Conservation (phyloP, 129 eudicot genomes). For the Flaveria ramosissima region DNA sequence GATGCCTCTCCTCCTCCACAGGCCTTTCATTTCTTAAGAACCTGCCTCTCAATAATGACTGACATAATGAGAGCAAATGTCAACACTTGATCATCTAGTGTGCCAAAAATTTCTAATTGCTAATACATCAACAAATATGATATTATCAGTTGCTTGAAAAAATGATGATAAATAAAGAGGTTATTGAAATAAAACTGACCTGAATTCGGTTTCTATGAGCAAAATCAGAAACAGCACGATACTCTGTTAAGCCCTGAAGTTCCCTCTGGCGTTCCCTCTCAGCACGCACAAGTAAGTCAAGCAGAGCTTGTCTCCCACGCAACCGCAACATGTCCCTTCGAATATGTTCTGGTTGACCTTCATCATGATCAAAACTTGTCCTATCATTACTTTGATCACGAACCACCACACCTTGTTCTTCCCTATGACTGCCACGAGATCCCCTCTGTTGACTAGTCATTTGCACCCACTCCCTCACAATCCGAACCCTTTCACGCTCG, state of each 20-base stretch:
- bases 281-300: conserved; percentile 85
- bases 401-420: conserved; percentile 44
- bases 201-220: conserved; percentile 97
- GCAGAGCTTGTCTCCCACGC: conserved; percentile 93
- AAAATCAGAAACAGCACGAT: conserved; percentile 96
- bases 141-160: background rate
- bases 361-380: conserved; percentile 58
- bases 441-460: conserved; percentile 95
- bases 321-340: conserved; percentile 83
- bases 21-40: conserved; percentile 89
- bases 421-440: conserved; percentile 65
- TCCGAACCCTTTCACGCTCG: conserved; percentile 94
- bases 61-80: conserved; percentile 28
- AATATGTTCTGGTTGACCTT: conserved; percentile 87
- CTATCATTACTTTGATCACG: conserved; percentile 50
- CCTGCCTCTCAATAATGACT: conserved; percentile 93
- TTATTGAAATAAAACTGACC: conserved; percentile 46
- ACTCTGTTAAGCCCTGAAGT: conserved; percentile 82
- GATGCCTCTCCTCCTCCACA: conserved; percentile 78
- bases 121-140: background rate
- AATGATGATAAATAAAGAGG: background rate
- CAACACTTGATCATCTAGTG: conserved; percentile 22
- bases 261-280: conserved; percentile 96
- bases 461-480: conserved; percentile 96
- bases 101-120: conserved; percentile 8